phyloP scores from a whole-genome alignment of 371 early-diverging fungal genomes.

The Ecytonucleospora hepatopenaei region DNA sequence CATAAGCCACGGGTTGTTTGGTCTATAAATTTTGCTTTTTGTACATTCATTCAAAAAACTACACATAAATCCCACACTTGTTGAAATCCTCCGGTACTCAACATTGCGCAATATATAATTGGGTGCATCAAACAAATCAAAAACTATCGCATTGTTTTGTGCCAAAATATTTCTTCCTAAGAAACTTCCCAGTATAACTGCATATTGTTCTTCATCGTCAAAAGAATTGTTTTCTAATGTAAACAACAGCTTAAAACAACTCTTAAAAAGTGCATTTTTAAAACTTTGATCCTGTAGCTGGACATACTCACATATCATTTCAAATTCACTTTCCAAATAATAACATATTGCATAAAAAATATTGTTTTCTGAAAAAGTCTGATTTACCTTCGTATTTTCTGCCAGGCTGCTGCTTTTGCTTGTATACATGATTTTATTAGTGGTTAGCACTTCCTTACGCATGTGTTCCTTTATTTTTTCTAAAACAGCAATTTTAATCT shows the following conservation, averaged over 20 bases:
- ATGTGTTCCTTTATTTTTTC: not conserved
- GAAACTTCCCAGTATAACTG: conserved; percentile 27
- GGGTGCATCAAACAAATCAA: conserved; percentile 43
- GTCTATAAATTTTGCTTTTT: conserved; percentile 32
- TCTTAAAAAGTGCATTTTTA: conserved; percentile 3
- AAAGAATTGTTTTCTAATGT: conserved; percentile 7
- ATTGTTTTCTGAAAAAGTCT: not conserved
- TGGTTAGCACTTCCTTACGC: not conserved
- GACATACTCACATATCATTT: not conserved
- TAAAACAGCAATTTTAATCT: not conserved
- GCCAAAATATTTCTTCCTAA: conserved; percentile 38
- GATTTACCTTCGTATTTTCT: not conserved
- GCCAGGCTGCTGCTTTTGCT: not conserved
- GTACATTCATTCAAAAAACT: conserved; percentile 36
- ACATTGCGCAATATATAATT: conserved; percentile 34
- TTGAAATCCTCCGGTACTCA: conserved; percentile 38
- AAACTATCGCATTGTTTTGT: conserved; percentile 26
- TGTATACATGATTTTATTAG: not conserved
- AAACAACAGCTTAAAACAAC: conserved; percentile 8
- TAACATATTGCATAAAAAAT: not conserved
- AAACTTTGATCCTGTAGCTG: conserved; percentile 14
- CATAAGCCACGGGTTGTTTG: conserved; percentile 53
- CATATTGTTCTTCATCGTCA: conserved; percentile 25
- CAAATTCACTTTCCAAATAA: not conserved
- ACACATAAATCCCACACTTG: conserved; percentile 28